Evolutionary conservation across 345 rosid genomes (phyloP).

Genomic region (Anacardium occidentale): DNA sequence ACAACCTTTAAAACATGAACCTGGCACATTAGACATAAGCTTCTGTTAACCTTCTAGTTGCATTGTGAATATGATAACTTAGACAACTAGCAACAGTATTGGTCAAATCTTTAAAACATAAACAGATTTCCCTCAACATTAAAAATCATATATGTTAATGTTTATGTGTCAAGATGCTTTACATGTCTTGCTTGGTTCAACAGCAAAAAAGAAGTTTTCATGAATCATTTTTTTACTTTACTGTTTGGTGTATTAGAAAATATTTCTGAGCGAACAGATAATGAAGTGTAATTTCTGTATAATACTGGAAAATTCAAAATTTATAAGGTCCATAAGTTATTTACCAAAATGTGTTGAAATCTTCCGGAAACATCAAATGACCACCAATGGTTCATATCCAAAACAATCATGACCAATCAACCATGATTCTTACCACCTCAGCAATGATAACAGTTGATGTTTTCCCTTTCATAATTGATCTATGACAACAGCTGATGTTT

Average conservation of each 20-base stretch:
- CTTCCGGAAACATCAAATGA: background rate
- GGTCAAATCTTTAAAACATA: background rate
- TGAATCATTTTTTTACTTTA: background rate
- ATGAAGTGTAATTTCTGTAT: background rate
- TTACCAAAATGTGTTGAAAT: background rate
- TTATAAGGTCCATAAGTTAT: background rate
- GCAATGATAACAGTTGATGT: background rate
- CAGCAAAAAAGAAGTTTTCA: too few species aligned
- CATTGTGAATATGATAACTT: too few species aligned
- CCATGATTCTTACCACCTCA: background rate
- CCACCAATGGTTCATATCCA: background rate
- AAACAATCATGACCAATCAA: background rate
- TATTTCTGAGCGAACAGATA: background rate
- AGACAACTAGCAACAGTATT: background rate
- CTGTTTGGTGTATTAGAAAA: background rate
- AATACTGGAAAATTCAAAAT: too few species aligned
- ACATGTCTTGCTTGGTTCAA: background rate
- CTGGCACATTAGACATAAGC: too few species aligned
- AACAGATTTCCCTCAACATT: background rate
- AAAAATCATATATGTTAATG: background rate
- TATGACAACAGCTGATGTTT: too few species aligned
- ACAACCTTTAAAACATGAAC: too few species aligned
- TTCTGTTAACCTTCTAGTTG: too few species aligned
- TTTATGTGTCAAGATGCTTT: background rate
- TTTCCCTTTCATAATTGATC: background rate